These are phyloP conservation scores for Trichoderma oligosporum DNA, from an alignment of 2,329 filamentous ascomycete genomes.

Conservation along the genomic window DNA sequence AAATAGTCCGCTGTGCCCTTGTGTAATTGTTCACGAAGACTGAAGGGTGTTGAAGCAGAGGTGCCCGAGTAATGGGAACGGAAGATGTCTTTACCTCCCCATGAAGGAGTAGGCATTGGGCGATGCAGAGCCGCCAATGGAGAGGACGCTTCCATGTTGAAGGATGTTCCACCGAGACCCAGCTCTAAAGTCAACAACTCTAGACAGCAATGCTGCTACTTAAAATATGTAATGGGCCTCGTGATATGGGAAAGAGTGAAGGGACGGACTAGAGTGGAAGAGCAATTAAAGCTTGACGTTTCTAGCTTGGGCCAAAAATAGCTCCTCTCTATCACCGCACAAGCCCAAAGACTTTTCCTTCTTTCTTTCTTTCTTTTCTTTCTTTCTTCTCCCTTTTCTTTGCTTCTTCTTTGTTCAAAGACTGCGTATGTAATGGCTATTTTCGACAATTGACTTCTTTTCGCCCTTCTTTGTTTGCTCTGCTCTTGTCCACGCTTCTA, in stretches of 20 bases:
- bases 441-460: neutral
- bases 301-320: conserved; percentile 25
- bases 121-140: conserved; percentile 90
- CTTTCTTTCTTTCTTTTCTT: neutral
- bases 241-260: conserved; percentile 5
- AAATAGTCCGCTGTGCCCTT: conserved; percentile 72
- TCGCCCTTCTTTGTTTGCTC: conserved; percentile 16
- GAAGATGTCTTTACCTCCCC: conserved; percentile 53
- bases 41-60: conserved; percentile 60
- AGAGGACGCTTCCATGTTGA: conserved; percentile 84
- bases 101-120: conserved; percentile 58
- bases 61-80: conserved; percentile 49
- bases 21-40: conserved; percentile 72
- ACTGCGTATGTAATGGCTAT: neutral
- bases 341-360: conserved; percentile 14
- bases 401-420: conserved; percentile 12
- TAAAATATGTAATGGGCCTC: conserved; percentile 25
- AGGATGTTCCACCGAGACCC: neutral
- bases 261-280: conserved; percentile 21
- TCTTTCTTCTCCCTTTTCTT: neutral
- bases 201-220: conserved; percentile 24
- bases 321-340: conserved; percentile 13
- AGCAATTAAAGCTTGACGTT: conserved; percentile 34
- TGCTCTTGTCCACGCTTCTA: conserved; percentile 4
- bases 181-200: neutral